phyloP scores from a whole-genome alignment of 164 flowering plant species.

The Liquidambar formosana region DNA sequence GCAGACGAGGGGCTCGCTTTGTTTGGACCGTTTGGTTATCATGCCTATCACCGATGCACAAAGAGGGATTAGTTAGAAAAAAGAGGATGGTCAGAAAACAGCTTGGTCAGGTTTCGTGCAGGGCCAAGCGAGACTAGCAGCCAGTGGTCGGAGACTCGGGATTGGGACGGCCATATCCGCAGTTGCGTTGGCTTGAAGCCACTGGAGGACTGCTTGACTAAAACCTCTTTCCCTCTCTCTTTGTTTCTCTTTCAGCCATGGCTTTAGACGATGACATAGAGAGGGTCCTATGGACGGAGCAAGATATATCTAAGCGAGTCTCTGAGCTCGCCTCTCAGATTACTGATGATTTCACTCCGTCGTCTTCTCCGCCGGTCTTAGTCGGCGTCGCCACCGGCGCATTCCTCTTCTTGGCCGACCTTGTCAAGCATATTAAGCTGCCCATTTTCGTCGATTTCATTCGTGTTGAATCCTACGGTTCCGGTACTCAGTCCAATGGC shows the following conservation, averaged over 20 bases:
- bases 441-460: constrained; percentile 70
- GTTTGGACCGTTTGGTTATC: too few relatives aligned
- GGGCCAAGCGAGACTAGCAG: too few relatives aligned
- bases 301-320: constrained; percentile 53
- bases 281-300: constrained; percentile 51
- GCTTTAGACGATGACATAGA: constrained; percentile 61
- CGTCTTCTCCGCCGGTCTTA: constrained; percentile 41
- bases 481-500: constrained; percentile 66
- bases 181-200: too few relatives aligned
- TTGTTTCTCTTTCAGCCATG: constrained; percentile 12
- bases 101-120: too few relatives aligned
- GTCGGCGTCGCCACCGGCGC: constrained; percentile 95
- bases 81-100: too few relatives aligned
- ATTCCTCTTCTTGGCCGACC: constrained; percentile 78
- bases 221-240: neutral
- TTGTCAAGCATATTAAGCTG: constrained; percentile 48
- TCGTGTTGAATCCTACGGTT: constrained; percentile 78
- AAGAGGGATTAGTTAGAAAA: too few relatives aligned
- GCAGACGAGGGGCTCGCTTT: too few relatives aligned
- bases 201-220: too few relatives aligned
- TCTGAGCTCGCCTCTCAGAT: constrained; percentile 62
- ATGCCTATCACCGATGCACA: too few relatives aligned
- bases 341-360: constrained; percentile 35
- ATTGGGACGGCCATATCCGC: too few relatives aligned
- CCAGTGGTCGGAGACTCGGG: too few relatives aligned